Base-by-base conservation (phyloP, 139 green algal species). In the Tetraselmis striata region DNA sequence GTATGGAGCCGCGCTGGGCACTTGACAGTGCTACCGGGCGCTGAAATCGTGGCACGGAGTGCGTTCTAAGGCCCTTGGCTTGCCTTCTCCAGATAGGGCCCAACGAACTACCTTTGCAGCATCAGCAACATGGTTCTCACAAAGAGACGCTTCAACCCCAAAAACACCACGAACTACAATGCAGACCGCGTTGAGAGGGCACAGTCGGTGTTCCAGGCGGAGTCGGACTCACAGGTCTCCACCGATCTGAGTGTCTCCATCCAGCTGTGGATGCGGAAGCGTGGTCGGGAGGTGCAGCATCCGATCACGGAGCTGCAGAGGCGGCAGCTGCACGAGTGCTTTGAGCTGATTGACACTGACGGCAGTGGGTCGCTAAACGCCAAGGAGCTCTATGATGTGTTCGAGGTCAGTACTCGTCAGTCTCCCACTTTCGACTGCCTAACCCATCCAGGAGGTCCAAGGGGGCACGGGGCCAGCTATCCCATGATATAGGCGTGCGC, bases 301-400 rank as follows among this genome's bases (percentile, higher is more conserved):
- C 45, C 45, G 18, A 67, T 67, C 45, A 67, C 45, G 45, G 45
- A 76, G n/a, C 59, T 26, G 25, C 67, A 84, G 31, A 27, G 45
- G 28, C 29, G 79, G 28, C 67, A 59, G 2, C 27, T 84, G 2
- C 30, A n/a, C 32, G 80, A 84, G 75, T 84, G 80, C 80, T 84
- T 84, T 77, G 80, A 84, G 24, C 77, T 84, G 25, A 84, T 84
- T 28, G 80, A 84, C 31, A 84, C 80, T 26, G 75, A 84, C 28
- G 75, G 80, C 2, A 84, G 67, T 32, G 80, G 80, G 0, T 30
- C n/a, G 25, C 58, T 84, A 1, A 74, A 77, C 27, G 30, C 30
- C 29, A 28, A 30, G 0, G 80, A 84, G 31, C 80, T 84, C 25
- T n/a, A 75, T 28, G 80, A 59, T 23, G 80, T 84, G 11, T 84